Percentiles rank a stretch among this genome's conserved stretches.
These are phyloP conservation scores for Paramecium octaurelia DNA, from an alignment of 73 alveolate species.

Conservation along the genomic window DNA sequence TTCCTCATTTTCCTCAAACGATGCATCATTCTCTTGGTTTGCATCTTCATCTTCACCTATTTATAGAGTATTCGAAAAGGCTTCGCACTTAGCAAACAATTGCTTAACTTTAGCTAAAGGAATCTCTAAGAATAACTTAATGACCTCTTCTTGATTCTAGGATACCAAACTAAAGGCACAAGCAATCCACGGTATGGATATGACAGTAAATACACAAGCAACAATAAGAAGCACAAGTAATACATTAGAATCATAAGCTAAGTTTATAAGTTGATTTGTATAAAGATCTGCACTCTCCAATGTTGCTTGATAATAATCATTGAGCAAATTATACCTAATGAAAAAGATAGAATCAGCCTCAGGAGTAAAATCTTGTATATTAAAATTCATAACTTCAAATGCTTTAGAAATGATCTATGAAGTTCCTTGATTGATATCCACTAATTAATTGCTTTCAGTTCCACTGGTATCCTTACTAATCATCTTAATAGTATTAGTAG, in stretches of 20 bases:
- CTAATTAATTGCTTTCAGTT: background rate
- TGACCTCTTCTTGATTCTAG: slow-evolving; percentile 40
- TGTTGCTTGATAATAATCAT: slow-evolving; percentile 46
- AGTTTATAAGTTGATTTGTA: background rate
- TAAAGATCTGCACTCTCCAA: slow-evolving; percentile 39
- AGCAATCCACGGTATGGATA: slow-evolving; percentile 51
- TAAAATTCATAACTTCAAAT: background rate
- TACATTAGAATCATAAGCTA: background rate
- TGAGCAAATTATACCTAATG: slow-evolving; percentile 23
- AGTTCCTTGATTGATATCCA: slow-evolving; percentile 56
- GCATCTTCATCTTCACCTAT: slow-evolving; percentile 63
- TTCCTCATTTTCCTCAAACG: slow-evolving; percentile 50
- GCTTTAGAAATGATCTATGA: slow-evolving; percentile 52
- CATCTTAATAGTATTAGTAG: slow-evolving; percentile 21
- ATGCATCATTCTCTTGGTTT: background rate
- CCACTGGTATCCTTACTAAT: slow-evolving; percentile 26
- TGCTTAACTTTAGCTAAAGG: slow-evolving; percentile 54
- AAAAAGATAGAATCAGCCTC: background rate
- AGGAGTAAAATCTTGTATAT: background rate
- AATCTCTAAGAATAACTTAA: slow-evolving; percentile 50
- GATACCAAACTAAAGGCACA: slow-evolving; percentile 35
- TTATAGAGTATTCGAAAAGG: slow-evolving; percentile 52
- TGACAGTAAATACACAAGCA: slow-evolving; percentile 39
- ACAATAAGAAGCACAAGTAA: slow-evolving; percentile 14
- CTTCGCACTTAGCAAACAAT: slow-evolving; percentile 56